Evolutionary conservation across 345 rosid genomes (phyloP).

Genomic region (Brassica nigra): DNA sequence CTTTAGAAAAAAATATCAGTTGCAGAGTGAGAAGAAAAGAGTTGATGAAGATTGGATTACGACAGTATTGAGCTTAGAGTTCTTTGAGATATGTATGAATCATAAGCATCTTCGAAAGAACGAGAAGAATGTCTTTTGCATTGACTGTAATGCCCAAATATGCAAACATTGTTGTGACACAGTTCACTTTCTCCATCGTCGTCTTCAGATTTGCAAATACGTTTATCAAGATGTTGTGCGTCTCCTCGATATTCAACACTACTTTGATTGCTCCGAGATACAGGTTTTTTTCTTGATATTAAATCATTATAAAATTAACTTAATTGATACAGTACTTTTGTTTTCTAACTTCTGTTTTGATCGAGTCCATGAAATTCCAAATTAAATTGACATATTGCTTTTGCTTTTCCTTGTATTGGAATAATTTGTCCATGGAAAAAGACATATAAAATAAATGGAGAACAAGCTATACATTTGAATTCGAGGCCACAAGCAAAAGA

Average conservation of each 20-base stretch:
- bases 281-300: conserved; percentile 54
- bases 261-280: conserved; percentile 79
- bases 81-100: conserved; percentile 58
- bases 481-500: conserved; percentile 80
- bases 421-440: conserved; percentile 29
- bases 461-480: conserved; percentile 80
- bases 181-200: conserved; percentile 55
- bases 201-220: conserved; percentile 89
- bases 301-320: not conserved
- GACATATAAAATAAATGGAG: conserved; percentile 92
- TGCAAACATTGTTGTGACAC: conserved; percentile 63
- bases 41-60: conserved; percentile 32
- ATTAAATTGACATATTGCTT: not conserved
- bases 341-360: not conserved
- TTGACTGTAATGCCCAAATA: conserved; percentile 62
- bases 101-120: conserved; percentile 66
- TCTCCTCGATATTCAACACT: conserved; percentile 68
- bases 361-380: not conserved
- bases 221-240: conserved; percentile 87
- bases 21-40: conserved; percentile 35
- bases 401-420: conserved; percentile 8
- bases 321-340: not conserved
- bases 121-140: conserved; percentile 76
- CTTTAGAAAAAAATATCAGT: not conserved
- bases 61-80: conserved; percentile 48